A percentile compares a stretch with the other conserved stretches of the same genome.
Evolutionary conservation across 495 filamentous ascomycete species (phyloP).

Genomic region (Penicillium ucsense): DNA sequence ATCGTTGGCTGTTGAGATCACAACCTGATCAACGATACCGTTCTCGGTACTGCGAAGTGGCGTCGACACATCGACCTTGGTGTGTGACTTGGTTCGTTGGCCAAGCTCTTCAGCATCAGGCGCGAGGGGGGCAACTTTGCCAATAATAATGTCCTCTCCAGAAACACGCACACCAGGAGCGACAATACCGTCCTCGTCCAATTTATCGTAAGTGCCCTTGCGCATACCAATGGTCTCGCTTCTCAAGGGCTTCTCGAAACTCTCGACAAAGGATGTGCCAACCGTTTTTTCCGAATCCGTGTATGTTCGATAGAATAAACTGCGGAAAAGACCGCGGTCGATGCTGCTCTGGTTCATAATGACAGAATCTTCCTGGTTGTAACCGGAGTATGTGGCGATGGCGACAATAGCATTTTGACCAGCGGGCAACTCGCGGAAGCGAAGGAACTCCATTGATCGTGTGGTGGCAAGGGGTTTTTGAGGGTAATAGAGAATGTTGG

Average conservation of each 20-base stretch:
- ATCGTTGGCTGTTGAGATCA: slow-evolving; percentile 78
- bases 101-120: slow-evolving; percentile 91
- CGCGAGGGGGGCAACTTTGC: slow-evolving; percentile 90
- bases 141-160: slow-evolving; percentile 98
- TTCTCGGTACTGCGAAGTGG: slow-evolving; percentile 91
- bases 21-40: slow-evolving; percentile 88
- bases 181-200: slow-evolving; percentile 90
- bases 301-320: slow-evolving; percentile 95
- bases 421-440: slow-evolving; percentile 92
- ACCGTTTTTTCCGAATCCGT: slow-evolving; percentile 92
- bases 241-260: slow-evolving; percentile 90
- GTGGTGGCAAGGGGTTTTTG: slow-evolving; percentile 96
- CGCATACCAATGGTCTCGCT: slow-evolving; percentile 80
- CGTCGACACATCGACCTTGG: slow-evolving; percentile 90
- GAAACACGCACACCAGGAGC: slow-evolving; percentile 88
- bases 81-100: slow-evolving; percentile 77
- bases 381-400: slow-evolving; percentile 95
- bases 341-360: slow-evolving; percentile 99
- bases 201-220: slow-evolving; percentile 95
- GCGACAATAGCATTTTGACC: slow-evolving; percentile 98
- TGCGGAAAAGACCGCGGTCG: slow-evolving; percentile 92
- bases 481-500: slow-evolving; percentile 96
- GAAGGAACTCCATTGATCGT: slow-evolving; percentile 95
- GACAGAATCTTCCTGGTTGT: slow-evolving; percentile 99
- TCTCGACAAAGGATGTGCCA: slow-evolving; percentile 78